These are phyloP conservation scores for Ganoderma lucidum DNA, from an alignment of 1,284 basidiomycete species.

Conservation along the genomic window DNA sequence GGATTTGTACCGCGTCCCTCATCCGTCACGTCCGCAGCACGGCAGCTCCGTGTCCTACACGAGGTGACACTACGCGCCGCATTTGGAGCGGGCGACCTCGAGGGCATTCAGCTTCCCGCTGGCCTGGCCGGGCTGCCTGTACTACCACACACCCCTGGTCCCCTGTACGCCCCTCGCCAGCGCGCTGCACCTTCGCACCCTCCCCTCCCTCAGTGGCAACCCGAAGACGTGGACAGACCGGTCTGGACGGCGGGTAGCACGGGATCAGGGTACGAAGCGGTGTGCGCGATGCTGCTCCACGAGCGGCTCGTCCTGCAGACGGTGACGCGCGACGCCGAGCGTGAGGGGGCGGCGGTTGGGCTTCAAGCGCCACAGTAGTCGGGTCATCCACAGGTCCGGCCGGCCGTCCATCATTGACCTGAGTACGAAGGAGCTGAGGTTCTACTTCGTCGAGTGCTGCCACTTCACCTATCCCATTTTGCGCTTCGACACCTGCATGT, in stretches of 20 bases:
- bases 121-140: background rate
- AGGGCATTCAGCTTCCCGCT: background rate
- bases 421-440: background rate
- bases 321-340: background rate
- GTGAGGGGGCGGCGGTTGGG: background rate
- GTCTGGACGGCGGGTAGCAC: no score
- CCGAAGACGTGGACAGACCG: background rate
- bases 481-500: no score
- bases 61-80: background rate
- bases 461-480: no score
- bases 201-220: background rate
- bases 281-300: background rate
- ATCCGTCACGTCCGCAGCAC: background rate
- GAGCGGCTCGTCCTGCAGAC: background rate
- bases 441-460: conserved; percentile 2
- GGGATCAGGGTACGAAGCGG: background rate
- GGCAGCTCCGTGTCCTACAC: background rate
- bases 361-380: background rate
- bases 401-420: conserved; percentile 1
- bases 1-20: background rate
- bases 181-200: background rate
- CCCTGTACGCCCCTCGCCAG: background rate
- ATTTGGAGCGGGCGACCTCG: background rate
- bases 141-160: background rate
- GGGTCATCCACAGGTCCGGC: background rate